Base-by-base conservation (phyloP, 805 yeast species). In the Candida nitratophila region DNA sequence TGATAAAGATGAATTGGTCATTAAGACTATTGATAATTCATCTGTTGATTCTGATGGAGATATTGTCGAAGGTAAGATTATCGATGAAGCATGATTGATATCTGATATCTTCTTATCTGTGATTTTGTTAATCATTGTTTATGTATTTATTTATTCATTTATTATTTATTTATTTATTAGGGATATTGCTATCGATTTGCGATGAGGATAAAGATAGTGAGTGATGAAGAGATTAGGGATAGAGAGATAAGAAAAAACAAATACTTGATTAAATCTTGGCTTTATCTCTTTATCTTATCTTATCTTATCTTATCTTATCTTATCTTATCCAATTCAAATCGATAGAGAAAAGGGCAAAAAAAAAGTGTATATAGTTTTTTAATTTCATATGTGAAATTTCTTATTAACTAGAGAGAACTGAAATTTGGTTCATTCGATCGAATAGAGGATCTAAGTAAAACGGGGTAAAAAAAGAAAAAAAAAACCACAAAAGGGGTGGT, bases 1-100 rank as follows among this genome's bases (percentile, higher is more conserved):
- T 19, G 53, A 57, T 19, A 61, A 67, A 39, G 60, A 69, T 43
- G 76, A 47, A 3, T 19, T 44, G n/a, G 22, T 15, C 7, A 36
- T 36, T 36, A 16, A 37, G 16, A 16, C 21, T 19, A 34, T 20
- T 19, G 24, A 34, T 19, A 34, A 34, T 17, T 8, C 37, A 20
- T 3, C 24, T 8, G 37, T 12, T 16, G 24, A 17, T 19, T 34
- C 37, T 19, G n/a, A 14, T 29, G 20, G 19, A n/a, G 19, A 17
- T 47, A 47, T 45, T 40, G 14, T 17, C 37, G 41, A 42, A 44
- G 27, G 33, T 22, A 40, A 16, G 30, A 34, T 33, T 20, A 15
- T 24, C 33, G 37, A 15, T 22, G n/a, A 20, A n/a, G n/a, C n/a
- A 32, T 37, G 35, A 36, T 14, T 29, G 24, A n/a, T 19, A 9